These are phyloP conservation scores for Pythium grandisporangium DNA, from an alignment of 352 stramenopile species.

Conservation along the genomic window DNA sequence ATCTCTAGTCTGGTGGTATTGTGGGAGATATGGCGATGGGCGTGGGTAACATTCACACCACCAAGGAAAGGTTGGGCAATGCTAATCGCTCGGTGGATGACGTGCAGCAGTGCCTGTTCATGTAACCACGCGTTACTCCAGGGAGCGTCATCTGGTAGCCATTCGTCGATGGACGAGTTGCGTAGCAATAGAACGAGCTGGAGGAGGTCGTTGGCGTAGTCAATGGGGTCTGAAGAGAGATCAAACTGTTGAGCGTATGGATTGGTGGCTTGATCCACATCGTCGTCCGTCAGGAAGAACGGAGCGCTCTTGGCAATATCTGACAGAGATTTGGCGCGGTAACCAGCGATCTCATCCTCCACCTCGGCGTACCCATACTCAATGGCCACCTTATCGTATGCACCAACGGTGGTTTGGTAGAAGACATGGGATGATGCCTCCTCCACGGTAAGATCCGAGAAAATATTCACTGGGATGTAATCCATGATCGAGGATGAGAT, in stretches of 20 bases:
- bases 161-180: constrained; percentile 16
- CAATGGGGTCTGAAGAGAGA: constrained; percentile 43
- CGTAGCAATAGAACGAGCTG: constrained; percentile 34
- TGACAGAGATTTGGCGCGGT: constrained; percentile 26
- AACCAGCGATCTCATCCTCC: constrained; percentile 31
- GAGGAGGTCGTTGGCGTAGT: constrained; percentile 43
- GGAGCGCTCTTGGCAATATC: constrained; percentile 29
- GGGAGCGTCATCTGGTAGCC: constrained; percentile 42
- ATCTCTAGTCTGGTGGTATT: too few relatives aligned
- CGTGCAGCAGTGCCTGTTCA: constrained; percentile 24
- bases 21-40: constrained; percentile 27
- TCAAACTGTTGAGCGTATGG: constrained; percentile 50
- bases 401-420: constrained; percentile 58
- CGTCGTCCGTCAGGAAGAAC: constrained; percentile 63
- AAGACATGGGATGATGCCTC: constrained; percentile 35
- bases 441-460: constrained; percentile 41
- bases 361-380: constrained; percentile 73
- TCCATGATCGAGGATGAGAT: constrained; percentile 78
- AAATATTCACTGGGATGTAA: constrained; percentile 79
- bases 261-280: constrained; percentile 23
- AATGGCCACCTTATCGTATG: constrained; percentile 78
- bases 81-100: constrained; percentile 30
- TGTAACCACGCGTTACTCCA: constrained; percentile 44
- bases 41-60: constrained; percentile 48
- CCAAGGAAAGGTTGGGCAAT: constrained; percentile 36